Conservation (phyloP, 495 filamentous ascomycete species). For the Bombardia bombarda region DNA sequence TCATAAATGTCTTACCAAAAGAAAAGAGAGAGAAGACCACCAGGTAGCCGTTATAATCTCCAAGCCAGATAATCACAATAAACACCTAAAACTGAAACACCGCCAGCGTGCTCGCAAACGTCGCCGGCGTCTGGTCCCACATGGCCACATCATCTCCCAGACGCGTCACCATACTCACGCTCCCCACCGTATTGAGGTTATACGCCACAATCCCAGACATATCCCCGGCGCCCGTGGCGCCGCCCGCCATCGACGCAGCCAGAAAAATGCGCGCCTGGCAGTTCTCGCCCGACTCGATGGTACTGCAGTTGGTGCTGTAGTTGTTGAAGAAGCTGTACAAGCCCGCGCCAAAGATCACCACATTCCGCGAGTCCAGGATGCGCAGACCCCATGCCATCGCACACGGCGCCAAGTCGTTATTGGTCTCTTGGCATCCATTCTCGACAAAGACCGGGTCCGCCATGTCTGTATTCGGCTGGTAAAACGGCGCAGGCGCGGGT, state of each 20-base stretch:
- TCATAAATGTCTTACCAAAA: too few relatives aligned
- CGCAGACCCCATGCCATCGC: slow-evolving; percentile 70
- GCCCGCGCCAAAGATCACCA: slow-evolving; percentile 66
- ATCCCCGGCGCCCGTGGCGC: neutral
- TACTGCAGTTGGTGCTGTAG: slow-evolving; percentile 69
- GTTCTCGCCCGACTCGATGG: slow-evolving; percentile 46
- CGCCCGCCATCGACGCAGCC: neutral
- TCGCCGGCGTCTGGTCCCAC: slow-evolving; percentile 19
- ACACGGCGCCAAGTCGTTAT: slow-evolving; percentile 35
- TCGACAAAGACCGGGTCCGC: slow-evolving; percentile 71
- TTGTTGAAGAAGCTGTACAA: slow-evolving; percentile 83
- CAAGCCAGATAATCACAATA: too few relatives aligned
- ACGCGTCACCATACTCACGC: slow-evolving; percentile 23
- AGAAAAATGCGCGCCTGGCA: slow-evolving; percentile 70
- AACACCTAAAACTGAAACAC: slow-evolving; percentile 10
- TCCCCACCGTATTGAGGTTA: slow-evolving; percentile 26
- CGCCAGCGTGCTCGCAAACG: slow-evolving; percentile 22
- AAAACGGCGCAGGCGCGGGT: slow-evolving; percentile 56
- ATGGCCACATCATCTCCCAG: slow-evolving; percentile 16
- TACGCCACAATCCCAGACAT: slow-evolving; percentile 11
- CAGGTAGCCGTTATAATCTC: too few relatives aligned
- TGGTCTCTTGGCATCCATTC: slow-evolving; percentile 42
- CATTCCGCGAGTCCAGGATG: slow-evolving; percentile 53
- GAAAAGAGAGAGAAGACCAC: too few relatives aligned
- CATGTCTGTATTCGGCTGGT: slow-evolving; percentile 49